A percentile compares a stretch with the other conserved stretches of the same genome.
Evolutionary conservation across 192 early-diverging fungal genomes (phyloP).

Genomic region (Powellomyces hirtus): DNA sequence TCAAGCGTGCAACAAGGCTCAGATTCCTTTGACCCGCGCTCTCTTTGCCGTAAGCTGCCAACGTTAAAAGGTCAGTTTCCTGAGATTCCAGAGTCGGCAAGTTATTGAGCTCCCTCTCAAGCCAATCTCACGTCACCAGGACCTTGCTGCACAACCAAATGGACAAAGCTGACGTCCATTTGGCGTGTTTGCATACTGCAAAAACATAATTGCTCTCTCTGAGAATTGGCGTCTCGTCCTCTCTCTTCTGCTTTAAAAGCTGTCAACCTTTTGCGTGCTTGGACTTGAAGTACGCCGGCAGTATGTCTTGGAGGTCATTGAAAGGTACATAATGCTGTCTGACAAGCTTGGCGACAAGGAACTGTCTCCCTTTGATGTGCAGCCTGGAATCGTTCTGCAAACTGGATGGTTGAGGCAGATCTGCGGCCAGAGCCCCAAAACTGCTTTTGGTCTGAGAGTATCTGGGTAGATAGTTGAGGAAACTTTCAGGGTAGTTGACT

Average conservation of each 20-base stretch:
- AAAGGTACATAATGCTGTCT: background rate
- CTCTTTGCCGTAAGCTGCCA: background rate
- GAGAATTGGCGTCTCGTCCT: slow-evolving; percentile 4
- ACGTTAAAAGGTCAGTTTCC: background rate
- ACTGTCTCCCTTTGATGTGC: background rate
- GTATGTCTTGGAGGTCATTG: background rate
- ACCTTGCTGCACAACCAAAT: background rate
- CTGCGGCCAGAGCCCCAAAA: background rate
- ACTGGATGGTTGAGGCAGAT: background rate
- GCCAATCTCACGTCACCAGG: slow-evolving; percentile 2
- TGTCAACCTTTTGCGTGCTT: background rate
- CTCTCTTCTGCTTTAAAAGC: slow-evolving; percentile 1
- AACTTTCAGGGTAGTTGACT: too few species aligned
- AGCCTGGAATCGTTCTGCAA: background rate
- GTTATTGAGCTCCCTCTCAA: background rate
- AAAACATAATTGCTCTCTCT: background rate
- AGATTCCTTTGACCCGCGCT: background rate
- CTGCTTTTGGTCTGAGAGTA: too few species aligned
- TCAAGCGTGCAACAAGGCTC: background rate
- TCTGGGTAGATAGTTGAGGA: too few species aligned
- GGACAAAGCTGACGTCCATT: background rate
- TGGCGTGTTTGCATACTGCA: background rate
- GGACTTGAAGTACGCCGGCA: background rate
- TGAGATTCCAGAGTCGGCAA: background rate
- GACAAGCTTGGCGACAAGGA: background rate